phyloP scores from a whole-genome alignment of 1,284 basidiomycete species.

The Moesziomyces antarcticus region DNA sequence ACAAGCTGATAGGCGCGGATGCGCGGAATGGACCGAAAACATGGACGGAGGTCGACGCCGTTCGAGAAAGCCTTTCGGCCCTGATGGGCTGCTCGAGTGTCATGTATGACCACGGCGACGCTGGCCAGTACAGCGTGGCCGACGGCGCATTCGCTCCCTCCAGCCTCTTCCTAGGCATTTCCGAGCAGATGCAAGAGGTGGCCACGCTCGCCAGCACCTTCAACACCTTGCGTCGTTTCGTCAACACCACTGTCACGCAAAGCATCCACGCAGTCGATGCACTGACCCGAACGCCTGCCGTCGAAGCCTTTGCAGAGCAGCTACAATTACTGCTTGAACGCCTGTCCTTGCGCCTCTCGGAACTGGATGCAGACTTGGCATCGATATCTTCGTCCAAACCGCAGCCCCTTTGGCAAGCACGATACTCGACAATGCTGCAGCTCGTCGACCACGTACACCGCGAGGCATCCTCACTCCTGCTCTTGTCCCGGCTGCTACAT shows the following conservation, averaged over 20 bases:
- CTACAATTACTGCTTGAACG: slow-evolving; percentile 32
- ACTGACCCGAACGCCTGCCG: slow-evolving; percentile 27
- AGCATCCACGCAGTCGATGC: slow-evolving; percentile 29
- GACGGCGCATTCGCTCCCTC: not conserved
- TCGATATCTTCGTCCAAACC: slow-evolving; percentile 6
- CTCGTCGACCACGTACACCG: slow-evolving; percentile 20
- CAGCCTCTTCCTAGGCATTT: slow-evolving; percentile 1
- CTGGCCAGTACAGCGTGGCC: not conserved
- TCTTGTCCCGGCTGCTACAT: slow-evolving; percentile 19
- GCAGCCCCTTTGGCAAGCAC: slow-evolving; percentile 1
- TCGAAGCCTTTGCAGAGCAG: slow-evolving; percentile 44
- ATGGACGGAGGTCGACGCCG: slow-evolving; percentile 24
- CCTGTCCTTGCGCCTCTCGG: slow-evolving; percentile 9
- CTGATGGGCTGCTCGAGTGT: slow-evolving; percentile 21
- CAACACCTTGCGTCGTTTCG: slow-evolving; percentile 17
- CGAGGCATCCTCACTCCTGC: slow-evolving; percentile 19
- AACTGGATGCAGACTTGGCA: slow-evolving; percentile 33
- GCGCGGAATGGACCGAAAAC: not conserved
- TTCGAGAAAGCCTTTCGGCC: slow-evolving; percentile 26
- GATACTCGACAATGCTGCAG: slow-evolving; percentile 29
- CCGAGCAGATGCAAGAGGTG: slow-evolving; percentile 18
- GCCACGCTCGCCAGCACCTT: slow-evolving; percentile 14
- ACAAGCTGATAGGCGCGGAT: not conserved
- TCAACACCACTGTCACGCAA: slow-evolving; percentile 10
- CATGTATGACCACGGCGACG: slow-evolving; percentile 8